These are phyloP conservation scores for Orbilia brochopaga DNA, from an alignment of 2,329 filamentous ascomycete genomes.

Conservation along the genomic window DNA sequence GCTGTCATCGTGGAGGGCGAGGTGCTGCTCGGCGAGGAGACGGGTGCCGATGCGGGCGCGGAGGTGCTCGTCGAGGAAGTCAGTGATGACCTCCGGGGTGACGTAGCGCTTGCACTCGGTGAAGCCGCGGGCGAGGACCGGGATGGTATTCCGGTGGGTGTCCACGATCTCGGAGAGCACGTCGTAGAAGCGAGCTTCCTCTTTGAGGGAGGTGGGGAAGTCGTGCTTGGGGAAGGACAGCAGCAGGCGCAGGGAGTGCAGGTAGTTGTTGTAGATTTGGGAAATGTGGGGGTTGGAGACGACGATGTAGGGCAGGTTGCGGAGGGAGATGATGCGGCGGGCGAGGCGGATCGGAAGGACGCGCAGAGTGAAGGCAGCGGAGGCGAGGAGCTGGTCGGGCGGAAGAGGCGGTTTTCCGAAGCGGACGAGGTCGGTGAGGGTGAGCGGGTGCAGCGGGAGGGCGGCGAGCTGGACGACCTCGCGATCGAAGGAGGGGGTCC, in stretches of 20 bases:
- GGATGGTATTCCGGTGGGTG: constrained; percentile 93
- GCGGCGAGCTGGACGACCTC: constrained; percentile 80
- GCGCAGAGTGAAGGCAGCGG: constrained; percentile 92
- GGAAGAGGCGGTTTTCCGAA: constrained; percentile 59
- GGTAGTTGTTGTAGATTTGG: constrained; percentile 93
- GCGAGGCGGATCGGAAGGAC: constrained; percentile 91
- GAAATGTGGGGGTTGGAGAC: constrained; percentile 96
- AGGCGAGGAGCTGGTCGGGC: constrained; percentile 71
- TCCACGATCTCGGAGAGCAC: constrained; percentile 94
- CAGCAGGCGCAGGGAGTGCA: constrained; percentile 88
- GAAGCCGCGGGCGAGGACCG: constrained; percentile 87
- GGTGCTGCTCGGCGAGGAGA: constrained; percentile 93
- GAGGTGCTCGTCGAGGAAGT: constrained; percentile 90
- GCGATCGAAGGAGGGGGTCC: constrained; percentile 47
- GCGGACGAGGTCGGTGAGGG: constrained; percentile 87
- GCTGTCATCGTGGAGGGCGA: constrained; percentile 77
- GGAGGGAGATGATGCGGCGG: constrained; percentile 88
- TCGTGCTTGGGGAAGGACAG: constrained; percentile 78
- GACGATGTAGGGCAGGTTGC: constrained; percentile 95
- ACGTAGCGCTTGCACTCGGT: constrained; percentile 93
- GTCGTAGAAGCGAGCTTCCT: constrained; percentile 89
- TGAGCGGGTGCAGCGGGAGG: constrained; percentile 78
- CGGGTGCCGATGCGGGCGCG: constrained; percentile 92
- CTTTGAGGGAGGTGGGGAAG: constrained; percentile 75
- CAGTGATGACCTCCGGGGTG: constrained; percentile 78